Conservation (phyloP, 495 filamentous ascomycete genomes). For the Penicillium antarcticum region DNA sequence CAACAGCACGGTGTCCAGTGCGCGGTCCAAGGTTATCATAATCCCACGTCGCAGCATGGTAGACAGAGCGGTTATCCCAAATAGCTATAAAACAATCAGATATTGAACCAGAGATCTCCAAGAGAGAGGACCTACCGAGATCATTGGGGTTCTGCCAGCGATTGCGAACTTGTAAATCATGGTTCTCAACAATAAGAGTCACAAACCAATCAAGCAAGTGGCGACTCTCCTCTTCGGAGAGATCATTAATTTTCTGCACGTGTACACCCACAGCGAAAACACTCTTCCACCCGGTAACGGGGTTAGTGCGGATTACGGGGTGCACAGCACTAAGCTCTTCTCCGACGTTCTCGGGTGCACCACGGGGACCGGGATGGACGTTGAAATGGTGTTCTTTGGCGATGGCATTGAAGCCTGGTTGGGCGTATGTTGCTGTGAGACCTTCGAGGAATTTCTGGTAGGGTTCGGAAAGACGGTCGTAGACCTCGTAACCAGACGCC, state of each 20-base stretch:
- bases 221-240: slow-evolving; percentile 63
- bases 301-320: slow-evolving; percentile 77
- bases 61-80: slow-evolving; percentile 74
- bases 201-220: slow-evolving; percentile 61
- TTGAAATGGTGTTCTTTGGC: slow-evolving; percentile 54
- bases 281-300: slow-evolving; percentile 78
- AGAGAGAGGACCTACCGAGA: slow-evolving; percentile 31
- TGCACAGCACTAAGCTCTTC: slow-evolving; percentile 60
- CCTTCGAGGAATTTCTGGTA: slow-evolving; percentile 66
- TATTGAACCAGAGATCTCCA: not conserved
- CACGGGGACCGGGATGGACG: slow-evolving; percentile 54
- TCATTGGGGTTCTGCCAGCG: slow-evolving; percentile 61
- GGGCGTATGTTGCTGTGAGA: slow-evolving; percentile 63
- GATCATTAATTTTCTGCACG: slow-evolving; percentile 59
- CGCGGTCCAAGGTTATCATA: slow-evolving; percentile 56
- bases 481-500: slow-evolving; percentile 76
- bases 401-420: slow-evolving; percentile 55
- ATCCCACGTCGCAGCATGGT: slow-evolving; percentile 70
- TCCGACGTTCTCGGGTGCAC: slow-evolving; percentile 67
- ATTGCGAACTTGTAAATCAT: slow-evolving; percentile 73
- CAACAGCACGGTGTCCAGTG: slow-evolving; percentile 59
- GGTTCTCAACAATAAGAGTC: slow-evolving; percentile 66
- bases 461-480: slow-evolving; percentile 66
- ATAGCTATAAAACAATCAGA: slow-evolving; percentile 48
- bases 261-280: slow-evolving; percentile 65